Conservation (phyloP, 352 stramenopile genomes). For the Phytophthora europaea region DNA sequence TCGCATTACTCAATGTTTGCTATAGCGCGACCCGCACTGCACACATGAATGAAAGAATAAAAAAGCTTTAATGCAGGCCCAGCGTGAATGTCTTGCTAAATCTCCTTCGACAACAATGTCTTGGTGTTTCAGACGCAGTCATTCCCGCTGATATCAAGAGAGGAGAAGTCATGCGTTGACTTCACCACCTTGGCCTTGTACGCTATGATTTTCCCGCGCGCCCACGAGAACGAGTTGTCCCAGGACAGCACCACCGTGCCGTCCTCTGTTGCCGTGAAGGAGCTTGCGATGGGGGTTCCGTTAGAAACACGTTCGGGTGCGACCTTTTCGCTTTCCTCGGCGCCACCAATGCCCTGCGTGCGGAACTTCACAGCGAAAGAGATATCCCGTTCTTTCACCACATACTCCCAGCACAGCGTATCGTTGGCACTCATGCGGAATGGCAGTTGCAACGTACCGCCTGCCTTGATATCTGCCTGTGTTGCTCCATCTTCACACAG, state of each 20-base stretch:
- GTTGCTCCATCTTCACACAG: constrained; percentile 79
- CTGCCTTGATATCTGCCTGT: constrained; percentile 72
- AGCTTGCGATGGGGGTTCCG: constrained; percentile 53
- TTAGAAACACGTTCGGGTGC: constrained; percentile 48
- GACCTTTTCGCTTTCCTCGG: constrained; percentile 68
- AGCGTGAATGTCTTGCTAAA: not conserved
- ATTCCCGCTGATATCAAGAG: constrained; percentile 79
- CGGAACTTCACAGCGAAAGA: constrained; percentile 79
- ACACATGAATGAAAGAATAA: not conserved
- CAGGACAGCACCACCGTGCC: constrained; percentile 78
- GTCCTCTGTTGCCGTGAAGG: constrained; percentile 72
- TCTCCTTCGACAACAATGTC: not conserved
- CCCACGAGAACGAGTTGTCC: constrained; percentile 83
- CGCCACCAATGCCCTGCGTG: constrained; percentile 75
- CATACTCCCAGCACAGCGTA: constrained; percentile 84
- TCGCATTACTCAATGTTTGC: too few relatives aligned
- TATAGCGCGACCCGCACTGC: too few relatives aligned
- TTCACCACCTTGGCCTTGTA: constrained; percentile 89
- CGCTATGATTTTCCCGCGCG: constrained; percentile 69
- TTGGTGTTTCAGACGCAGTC: constrained; percentile 58
- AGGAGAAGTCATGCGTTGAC: constrained; percentile 78
- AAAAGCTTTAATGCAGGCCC: not conserved
- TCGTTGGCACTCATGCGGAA: constrained; percentile 80
- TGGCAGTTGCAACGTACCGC: constrained; percentile 66
- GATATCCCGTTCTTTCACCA: constrained; percentile 71